Conservation (phyloP, 768 basidiomycete species). For the Rhodotorula graminis region DNA sequence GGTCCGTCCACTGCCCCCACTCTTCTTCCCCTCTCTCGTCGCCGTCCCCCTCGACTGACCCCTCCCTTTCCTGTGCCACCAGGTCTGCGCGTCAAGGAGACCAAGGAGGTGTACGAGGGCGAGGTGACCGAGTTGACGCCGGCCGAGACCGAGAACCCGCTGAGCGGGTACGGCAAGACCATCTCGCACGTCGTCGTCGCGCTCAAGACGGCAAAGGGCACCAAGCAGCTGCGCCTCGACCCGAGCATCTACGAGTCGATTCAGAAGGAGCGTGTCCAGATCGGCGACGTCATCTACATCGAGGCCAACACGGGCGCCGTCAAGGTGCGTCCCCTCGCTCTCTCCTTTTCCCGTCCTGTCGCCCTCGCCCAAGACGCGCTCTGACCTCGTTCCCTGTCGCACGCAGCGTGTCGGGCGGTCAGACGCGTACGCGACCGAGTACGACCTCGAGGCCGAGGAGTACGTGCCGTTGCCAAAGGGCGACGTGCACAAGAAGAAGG, state of each 20-base stretch:
- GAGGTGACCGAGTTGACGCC: slow-evolving; percentile 97
- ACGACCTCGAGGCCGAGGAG: slow-evolving; percentile 95
- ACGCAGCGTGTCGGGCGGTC: slow-evolving; percentile 85
- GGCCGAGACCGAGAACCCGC: slow-evolving; percentile 91
- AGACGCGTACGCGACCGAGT: slow-evolving; percentile 94
- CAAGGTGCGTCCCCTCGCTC: slow-evolving; percentile 61
- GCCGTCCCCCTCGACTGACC: too few relatives aligned
- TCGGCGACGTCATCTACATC: slow-evolving; percentile 95
- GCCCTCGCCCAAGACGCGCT: too few relatives aligned
- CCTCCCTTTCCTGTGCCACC: neutral
- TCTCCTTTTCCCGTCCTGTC: neutral
- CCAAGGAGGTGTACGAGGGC: slow-evolving; percentile 97
- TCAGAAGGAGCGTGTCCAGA: slow-evolving; percentile 90
- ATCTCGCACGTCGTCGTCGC: slow-evolving; percentile 96
- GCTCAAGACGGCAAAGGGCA: slow-evolving; percentile 87
- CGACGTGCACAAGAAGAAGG: slow-evolving; percentile 92
- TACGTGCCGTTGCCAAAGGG: slow-evolving; percentile 97
- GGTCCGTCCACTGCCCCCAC: slow-evolving; percentile 56
- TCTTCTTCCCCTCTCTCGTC: neutral
- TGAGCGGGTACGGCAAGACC: slow-evolving; percentile 96
- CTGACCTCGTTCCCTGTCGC: neutral
- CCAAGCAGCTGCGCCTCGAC: slow-evolving; percentile 88
- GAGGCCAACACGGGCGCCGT: slow-evolving; percentile 92
- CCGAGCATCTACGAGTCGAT: slow-evolving; percentile 96
- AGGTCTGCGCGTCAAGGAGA: slow-evolving; percentile 98